Conservation (phyloP, 257 asterid species). For the Cruciata laevipes region DNA sequence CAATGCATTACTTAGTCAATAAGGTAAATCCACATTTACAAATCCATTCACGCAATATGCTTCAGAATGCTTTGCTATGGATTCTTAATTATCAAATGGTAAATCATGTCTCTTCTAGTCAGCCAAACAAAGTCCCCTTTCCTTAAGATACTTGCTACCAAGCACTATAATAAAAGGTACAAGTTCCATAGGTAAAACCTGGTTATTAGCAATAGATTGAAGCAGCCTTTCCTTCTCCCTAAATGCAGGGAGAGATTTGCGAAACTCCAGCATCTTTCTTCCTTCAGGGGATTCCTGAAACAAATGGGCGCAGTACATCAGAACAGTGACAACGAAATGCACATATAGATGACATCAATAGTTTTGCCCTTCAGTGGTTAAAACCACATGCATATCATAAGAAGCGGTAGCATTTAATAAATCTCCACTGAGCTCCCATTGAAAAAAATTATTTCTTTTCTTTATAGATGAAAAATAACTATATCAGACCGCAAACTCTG, state of each 20-base stretch:
- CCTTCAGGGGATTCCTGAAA: constrained; percentile 94
- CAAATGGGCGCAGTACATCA: constrained; percentile 14
- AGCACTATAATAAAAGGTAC: constrained; percentile 10
- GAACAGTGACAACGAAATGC: neutral
- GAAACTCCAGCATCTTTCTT: constrained; percentile 67
- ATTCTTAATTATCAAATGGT: neutral
- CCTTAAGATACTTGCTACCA: constrained; percentile 10
- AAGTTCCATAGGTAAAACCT: constrained; percentile 40
- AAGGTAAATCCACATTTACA: neutral
- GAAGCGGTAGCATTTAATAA: neutral
- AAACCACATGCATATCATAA: neutral
- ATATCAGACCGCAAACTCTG: neutral
- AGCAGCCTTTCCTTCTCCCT: constrained; percentile 92
- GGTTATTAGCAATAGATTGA: constrained; percentile 89
- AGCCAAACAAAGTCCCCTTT: neutral
- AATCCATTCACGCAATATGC: neutral
- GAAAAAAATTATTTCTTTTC: neutral
- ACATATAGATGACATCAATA: neutral
- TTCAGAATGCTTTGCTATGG: neutral
- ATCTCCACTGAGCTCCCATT: neutral
- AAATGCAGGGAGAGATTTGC: constrained; percentile 87
- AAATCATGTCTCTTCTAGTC: neutral
- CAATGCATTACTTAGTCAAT: neutral
- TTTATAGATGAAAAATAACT: neutral
- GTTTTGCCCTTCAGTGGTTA: too few species aligned